Evolutionary conservation across 2,329 filamentous ascomycete genomes (phyloP).

Genomic region (Apiospora arundinis): DNA sequence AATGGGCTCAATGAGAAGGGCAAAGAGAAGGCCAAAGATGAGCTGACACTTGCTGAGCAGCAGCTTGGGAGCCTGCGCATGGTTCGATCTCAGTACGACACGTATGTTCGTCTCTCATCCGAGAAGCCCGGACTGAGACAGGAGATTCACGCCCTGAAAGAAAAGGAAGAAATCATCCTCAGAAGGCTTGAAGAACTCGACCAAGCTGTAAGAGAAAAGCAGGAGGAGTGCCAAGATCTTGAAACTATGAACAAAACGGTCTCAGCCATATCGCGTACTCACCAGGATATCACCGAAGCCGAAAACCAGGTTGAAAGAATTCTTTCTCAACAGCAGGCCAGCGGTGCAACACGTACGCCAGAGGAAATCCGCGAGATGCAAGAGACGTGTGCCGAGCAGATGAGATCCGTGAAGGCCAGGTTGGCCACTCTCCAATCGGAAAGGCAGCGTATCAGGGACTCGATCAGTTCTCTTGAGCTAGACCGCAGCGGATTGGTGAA

Average conservation of each 20-base stretch:
- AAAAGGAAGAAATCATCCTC: conserved; percentile 66
- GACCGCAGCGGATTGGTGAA: conserved; percentile 77
- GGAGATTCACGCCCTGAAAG: conserved; percentile 66
- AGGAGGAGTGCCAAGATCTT: conserved; percentile 72
- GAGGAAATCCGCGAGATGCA: conserved; percentile 86
- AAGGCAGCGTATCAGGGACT: conserved; percentile 72
- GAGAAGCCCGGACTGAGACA: conserved; percentile 75
- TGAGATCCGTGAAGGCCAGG: conserved; percentile 66
- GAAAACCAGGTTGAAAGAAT: conserved; percentile 78
- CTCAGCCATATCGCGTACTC: conserved; percentile 73
- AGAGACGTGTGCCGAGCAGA: conserved; percentile 69
- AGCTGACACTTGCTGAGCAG: conserved; percentile 58
- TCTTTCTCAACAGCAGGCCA: conserved; percentile 75
- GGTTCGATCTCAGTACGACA: conserved; percentile 74
- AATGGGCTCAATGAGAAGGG: conserved; percentile 66
- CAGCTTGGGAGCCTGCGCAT: conserved; percentile 66
- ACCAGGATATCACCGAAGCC: conserved; percentile 74
- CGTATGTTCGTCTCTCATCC: conserved; percentile 70
- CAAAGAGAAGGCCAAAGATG: conserved; percentile 66
- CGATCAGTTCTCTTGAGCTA: conserved; percentile 75
- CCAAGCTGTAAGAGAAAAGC: conserved; percentile 66
- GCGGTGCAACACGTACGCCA: conserved; percentile 69
- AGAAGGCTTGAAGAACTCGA: conserved; percentile 72
- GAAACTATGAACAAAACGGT: conserved; percentile 81
- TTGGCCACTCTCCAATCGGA: conserved; percentile 72